Evolutionary conservation across 768 basidiomycete species (phyloP).

Genomic region (Boletus rufocinnamomeus): DNA sequence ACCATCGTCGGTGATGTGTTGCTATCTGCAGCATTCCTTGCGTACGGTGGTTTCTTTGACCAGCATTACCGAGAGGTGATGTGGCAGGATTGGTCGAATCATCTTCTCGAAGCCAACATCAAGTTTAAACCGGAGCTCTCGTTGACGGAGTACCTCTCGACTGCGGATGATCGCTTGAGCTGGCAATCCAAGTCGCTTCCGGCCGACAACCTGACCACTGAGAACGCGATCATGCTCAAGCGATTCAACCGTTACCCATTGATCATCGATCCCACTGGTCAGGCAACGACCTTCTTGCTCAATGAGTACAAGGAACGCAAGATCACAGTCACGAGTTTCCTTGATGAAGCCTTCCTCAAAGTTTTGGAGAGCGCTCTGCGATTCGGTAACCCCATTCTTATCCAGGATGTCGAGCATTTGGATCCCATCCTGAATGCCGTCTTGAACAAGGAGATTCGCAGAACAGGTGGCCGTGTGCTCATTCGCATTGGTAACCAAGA

Average conservation of each 20-base stretch:
- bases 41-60: slow-evolving; percentile 98
- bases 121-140: slow-evolving; percentile 92
- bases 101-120: slow-evolving; percentile 86
- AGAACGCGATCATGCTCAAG: slow-evolving; percentile 99
- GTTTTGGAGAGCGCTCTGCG: slow-evolving; percentile 98
- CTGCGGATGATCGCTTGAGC: slow-evolving; percentile 90
- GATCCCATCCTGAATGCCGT: slow-evolving; percentile 98
- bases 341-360: slow-evolving; percentile 98
- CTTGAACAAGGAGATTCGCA: slow-evolving; percentile 92
- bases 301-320: slow-evolving; percentile 96
- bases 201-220: slow-evolving; percentile 91
- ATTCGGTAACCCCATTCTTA: slow-evolving; percentile 95
- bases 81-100: slow-evolving; percentile 94
- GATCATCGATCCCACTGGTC: slow-evolving; percentile 97
- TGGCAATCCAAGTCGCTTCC: slow-evolving; percentile 98
- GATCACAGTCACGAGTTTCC: slow-evolving; percentile 97
- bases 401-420: slow-evolving; percentile 96
- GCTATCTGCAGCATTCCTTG: slow-evolving; percentile 93
- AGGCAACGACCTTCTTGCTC: slow-evolving; percentile 91
- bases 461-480: slow-evolving; percentile 95
- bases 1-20: slow-evolving; percentile 98
- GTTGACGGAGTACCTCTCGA: slow-evolving; percentile 93
- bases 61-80: slow-evolving; percentile 96
- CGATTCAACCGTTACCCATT: slow-evolving; percentile 97
- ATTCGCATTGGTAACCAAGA: slow-evolving; percentile 97